phyloP scores from a whole-genome alignment of 371 early-diverging fungal species.

The Zychaea mexicana region DNA sequence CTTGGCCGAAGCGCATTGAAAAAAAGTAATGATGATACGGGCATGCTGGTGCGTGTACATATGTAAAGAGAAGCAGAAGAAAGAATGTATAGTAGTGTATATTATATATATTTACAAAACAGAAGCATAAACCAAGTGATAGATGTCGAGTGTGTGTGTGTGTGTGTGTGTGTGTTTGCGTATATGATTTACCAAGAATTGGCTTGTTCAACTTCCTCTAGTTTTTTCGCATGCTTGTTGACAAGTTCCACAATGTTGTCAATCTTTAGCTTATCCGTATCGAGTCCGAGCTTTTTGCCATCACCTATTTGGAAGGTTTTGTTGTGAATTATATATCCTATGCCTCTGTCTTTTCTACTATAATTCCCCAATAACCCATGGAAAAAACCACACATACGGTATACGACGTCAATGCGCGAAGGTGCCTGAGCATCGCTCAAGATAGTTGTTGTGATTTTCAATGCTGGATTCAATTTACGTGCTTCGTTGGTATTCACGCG shows the following conservation, averaged over 20 bases:
- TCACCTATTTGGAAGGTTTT: constrained; percentile 40
- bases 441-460: constrained; percentile 54
- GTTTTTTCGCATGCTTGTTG: constrained; percentile 20
- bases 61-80: background rate
- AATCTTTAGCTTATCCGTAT: constrained; percentile 55
- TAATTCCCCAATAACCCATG: background rate
- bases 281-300: constrained; percentile 55
- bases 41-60: background rate
- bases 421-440: constrained; percentile 52
- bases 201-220: constrained; percentile 65
- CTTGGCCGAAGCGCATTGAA: constrained; percentile 11
- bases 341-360: background rate
- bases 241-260: constrained; percentile 46
- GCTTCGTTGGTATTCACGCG: constrained; percentile 57
- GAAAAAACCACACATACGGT: constrained; percentile 44
- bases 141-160: too few species aligned
- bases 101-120: too few species aligned
- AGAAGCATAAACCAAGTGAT: too few species aligned
- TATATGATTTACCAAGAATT: constrained; percentile 40
- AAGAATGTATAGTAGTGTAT: too few species aligned
- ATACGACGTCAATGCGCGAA: constrained; percentile 50
- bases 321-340: background rate
- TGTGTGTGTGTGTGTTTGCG: constrained; percentile 1
- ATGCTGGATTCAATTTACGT: constrained; percentile 52
- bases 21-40: background rate